A percentile compares a stretch with the other conserved stretches of the same genome.
These are phyloP conservation scores for Boletus vermiculosoides DNA, from an alignment of 768 basidiomycete species.

Conservation along the genomic window DNA sequence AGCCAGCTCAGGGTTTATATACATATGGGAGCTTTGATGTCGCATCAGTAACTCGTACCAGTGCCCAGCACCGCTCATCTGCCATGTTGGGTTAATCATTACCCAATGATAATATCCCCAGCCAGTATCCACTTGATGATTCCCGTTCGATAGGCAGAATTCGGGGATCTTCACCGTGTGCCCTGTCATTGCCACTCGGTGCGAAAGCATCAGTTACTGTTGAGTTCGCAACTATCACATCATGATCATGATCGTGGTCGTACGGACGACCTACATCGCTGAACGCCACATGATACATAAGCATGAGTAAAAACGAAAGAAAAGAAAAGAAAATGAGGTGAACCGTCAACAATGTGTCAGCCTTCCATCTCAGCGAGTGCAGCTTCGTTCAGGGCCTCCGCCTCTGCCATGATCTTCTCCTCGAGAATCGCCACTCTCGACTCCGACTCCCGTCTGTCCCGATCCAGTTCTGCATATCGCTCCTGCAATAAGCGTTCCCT, in stretches of 20 bases:
- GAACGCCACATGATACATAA: neutral
- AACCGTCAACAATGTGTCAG: constrained; percentile 3
- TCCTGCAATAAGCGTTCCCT: constrained; percentile 79
- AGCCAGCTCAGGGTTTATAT: neutral
- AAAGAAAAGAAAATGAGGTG: neutral
- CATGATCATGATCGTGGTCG: neutral
- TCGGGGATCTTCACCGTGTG: neutral
- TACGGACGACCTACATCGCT: neutral
- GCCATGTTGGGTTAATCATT: neutral
- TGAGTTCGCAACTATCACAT: too few relatives aligned
- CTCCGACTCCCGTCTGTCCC: constrained; percentile 61
- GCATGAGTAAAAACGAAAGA: constrained; percentile 7
- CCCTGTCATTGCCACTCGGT: neutral
- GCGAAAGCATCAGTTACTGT: neutral
- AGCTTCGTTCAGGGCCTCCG: constrained; percentile 77
- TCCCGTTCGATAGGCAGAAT: neutral
- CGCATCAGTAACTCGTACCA: neutral
- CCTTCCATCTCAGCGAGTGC: constrained; percentile 64
- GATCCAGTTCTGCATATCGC: constrained; percentile 79
- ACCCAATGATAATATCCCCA: neutral
- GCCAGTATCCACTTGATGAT: neutral
- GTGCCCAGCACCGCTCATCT: neutral
- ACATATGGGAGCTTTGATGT: neutral
- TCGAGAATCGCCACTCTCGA: constrained; percentile 64
- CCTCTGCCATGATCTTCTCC: constrained; percentile 84